phyloP scores from a whole-genome alignment of 1,139 yeast species.

The Saccharomycopsis phalli region DNA sequence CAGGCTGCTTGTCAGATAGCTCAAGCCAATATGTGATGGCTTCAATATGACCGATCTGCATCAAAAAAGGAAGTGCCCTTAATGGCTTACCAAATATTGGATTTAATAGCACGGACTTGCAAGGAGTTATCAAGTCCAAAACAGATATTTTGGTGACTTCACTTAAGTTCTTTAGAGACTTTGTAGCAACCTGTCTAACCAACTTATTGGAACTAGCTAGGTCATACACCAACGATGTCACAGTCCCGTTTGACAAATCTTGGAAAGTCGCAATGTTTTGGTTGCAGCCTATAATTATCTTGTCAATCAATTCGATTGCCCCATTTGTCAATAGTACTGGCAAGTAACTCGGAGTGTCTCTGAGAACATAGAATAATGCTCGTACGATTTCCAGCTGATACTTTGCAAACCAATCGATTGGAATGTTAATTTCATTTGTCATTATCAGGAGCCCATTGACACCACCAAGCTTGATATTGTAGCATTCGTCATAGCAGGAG shows the following conservation, averaged over 20 bases:
- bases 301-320: constrained; percentile 60
- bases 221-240: constrained; percentile 86
- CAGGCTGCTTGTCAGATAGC: constrained; percentile 71
- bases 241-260: constrained; percentile 47
- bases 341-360: constrained; percentile 86
- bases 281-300: constrained; percentile 59
- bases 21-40: constrained; percentile 91
- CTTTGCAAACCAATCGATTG: constrained; percentile 63
- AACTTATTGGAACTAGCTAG: constrained; percentile 79
- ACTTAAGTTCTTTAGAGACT: constrained; percentile 58
- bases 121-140: constrained; percentile 71
- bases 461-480: constrained; percentile 83
- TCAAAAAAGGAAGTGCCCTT: constrained; percentile 93
- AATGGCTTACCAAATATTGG: constrained; percentile 97
- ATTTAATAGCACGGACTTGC: constrained; percentile 71
- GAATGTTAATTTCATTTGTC: constrained; percentile 58
- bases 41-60: constrained; percentile 98
- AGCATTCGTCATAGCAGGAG: constrained; percentile 83
- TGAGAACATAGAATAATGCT: constrained; percentile 78
- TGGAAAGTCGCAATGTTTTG: constrained; percentile 49
- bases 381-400: constrained; percentile 81
- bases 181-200: constrained; percentile 78
- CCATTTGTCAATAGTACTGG: constrained; percentile 69
- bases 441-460: constrained; percentile 72
- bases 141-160: constrained; percentile 63